Evolutionary conservation across 768 basidiomycete species (phyloP), one percentile per base, ranked within the genome.

Genomic region (Leucocoprinus leucothites): DNA sequence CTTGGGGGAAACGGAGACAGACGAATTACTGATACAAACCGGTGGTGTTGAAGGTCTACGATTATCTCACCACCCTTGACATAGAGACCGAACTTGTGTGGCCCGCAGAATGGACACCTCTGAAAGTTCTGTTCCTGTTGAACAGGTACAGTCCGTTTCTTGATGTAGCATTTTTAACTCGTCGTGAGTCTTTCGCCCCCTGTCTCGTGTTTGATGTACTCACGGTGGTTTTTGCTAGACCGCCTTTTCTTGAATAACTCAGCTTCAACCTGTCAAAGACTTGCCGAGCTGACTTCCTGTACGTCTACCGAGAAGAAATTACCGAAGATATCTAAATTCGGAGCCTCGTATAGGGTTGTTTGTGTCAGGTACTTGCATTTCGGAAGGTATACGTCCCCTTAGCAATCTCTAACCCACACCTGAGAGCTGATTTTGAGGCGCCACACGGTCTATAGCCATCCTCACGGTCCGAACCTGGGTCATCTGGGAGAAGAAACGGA

Each of bases 41-140:
- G 31, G 6, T 31, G 3, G 19, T 25, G 34, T 18, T 21, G n/a
- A n/a, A 53, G 51, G 42, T 43, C 16, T 57, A 53, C 24, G 67
- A 68, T 51, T 64, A 58, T 54, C 25, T 65, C 40, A 49, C 65
- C 41, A 31, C 31, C 5, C 31, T 31, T 11, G 31, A 31, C 11
- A 31, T 11, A 5, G 31, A 31, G 11, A 31, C 61, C 24, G 48
- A 53, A 19, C 51, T 58, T 24, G 56, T 67, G n/a, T 69, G 68
- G 68, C 51, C 36, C 9, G 49, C 60, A 2, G 53, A 35, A 24
- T 67, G 64, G 61, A 53, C 60, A 26, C 26, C 61, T 1, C 57
- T 63, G 22, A 68, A 67, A 43, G 40, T 57, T 45, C 50, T 69
- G 18, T 70, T 63, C 53, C 53, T 69, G 34, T 51, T 63, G 21